phyloP scores from a whole-genome alignment of 768 basidiomycete species.

The Lepiota brunneoincarnata region DNA sequence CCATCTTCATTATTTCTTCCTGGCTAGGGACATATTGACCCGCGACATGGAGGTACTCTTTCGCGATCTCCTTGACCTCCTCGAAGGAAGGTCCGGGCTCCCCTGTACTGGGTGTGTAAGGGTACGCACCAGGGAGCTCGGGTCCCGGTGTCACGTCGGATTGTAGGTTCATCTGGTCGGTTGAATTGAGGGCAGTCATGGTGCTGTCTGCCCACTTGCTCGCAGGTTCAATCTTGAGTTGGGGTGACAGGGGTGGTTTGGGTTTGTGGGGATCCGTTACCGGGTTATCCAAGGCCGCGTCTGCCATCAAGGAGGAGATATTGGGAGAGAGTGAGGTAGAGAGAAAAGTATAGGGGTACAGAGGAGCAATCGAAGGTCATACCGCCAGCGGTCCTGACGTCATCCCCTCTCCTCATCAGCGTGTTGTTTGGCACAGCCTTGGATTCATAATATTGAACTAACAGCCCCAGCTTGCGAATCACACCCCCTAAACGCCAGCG shows the following conservation, averaged over 20 bases:
- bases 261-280: neutral
- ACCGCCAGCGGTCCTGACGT: neutral
- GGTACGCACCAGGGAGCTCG: slow-evolving; percentile 5
- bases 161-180: neutral
- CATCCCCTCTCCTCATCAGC: neutral
- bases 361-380: neutral
- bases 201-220: slow-evolving; percentile 4
- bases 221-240: slow-evolving; percentile 5
- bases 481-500: neutral
- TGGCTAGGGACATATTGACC: slow-evolving; percentile 10
- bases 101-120: slow-evolving; percentile 1
- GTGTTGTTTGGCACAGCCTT: neutral
- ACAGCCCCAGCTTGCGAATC: neutral
- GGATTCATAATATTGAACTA: neutral
- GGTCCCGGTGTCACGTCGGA: neutral
- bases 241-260: neutral
- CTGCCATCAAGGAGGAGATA: neutral
- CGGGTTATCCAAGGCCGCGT: neutral
- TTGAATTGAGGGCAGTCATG: neutral
- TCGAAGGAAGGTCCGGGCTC: slow-evolving; percentile 10
- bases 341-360: neutral
- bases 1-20: slow-evolving; percentile 1
- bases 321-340: neutral
- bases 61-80: slow-evolving; percentile 7
- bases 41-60: slow-evolving; percentile 1